These are phyloP conservation scores for Cryptococcus sp. DNA, from an alignment of 1,284 basidiomycete species.

Conservation along the genomic window DNA sequence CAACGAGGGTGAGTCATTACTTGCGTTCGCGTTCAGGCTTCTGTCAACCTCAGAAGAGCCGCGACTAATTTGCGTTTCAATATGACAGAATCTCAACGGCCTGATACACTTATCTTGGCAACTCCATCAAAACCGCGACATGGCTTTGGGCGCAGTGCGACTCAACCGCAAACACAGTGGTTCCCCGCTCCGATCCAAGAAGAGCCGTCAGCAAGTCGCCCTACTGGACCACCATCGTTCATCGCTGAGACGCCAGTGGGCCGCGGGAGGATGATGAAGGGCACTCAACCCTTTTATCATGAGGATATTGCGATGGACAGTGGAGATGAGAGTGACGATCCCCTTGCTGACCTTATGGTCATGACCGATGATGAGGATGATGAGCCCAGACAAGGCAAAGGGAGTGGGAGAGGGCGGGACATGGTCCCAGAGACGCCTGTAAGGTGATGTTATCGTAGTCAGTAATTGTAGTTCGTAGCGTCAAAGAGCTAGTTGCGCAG, in stretches of 20 bases:
- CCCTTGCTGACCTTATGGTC: conserved; percentile 44
- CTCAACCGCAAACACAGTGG: conserved; percentile 1
- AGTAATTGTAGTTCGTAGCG: no score
- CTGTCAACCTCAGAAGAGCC: not conserved
- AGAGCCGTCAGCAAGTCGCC: conserved; percentile 26
- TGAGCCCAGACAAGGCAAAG: conserved; percentile 6
- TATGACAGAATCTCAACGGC: conserved; percentile 7
- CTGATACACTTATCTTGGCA: conserved; percentile 40
- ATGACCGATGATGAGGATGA: conserved; percentile 50
- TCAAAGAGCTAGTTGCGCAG: no score
- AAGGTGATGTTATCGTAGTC: conserved; percentile 7
- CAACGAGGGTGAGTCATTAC: conserved; percentile 8
- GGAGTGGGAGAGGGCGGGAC: not conserved
- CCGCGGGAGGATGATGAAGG: not conserved
- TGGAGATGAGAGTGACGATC: conserved; percentile 34
- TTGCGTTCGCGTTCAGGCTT: conserved; percentile 7
- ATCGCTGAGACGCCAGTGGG: conserved; percentile 36
- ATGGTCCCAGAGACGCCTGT: conserved; percentile 36
- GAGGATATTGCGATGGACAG: conserved; percentile 15
- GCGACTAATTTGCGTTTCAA: not conserved
- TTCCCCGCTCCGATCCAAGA: conserved; percentile 44
- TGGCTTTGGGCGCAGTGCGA: conserved; percentile 14
- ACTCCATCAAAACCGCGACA: conserved; percentile 44
- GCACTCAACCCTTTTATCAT: conserved; percentile 1
- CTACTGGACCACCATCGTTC: conserved; percentile 13